phyloP scores from a whole-genome alignment of 2,329 filamentous ascomycete genomes.

The Xylaria sp. region DNA sequence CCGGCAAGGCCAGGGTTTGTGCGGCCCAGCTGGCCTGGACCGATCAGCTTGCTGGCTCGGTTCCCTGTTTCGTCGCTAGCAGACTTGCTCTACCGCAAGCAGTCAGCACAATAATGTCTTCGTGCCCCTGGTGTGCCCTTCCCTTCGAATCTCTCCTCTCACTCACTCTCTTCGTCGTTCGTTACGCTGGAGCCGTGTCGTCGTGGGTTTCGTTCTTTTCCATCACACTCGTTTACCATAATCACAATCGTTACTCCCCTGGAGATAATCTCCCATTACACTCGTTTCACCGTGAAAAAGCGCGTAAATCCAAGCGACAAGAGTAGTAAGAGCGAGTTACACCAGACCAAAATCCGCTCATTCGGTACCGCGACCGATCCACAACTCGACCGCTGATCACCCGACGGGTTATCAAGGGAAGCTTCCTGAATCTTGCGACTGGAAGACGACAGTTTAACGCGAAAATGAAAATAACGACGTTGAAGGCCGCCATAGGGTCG shows the following conservation, averaged over 20 bases:
- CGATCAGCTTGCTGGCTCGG: not conserved
- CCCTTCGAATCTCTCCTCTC: constrained; percentile 5
- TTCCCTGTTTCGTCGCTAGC: constrained; percentile 14
- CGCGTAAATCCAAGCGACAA: not conserved
- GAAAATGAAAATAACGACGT: constrained; percentile 59
- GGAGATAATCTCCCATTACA: constrained; percentile 29
- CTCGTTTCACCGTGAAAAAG: constrained; percentile 20
- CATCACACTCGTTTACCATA: constrained; percentile 23
- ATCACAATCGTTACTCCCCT: constrained; percentile 13
- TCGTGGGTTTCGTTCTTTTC: constrained; percentile 27
- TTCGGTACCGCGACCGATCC: not conserved
- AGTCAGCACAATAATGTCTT: constrained; percentile 15
- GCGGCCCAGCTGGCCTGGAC: constrained; percentile 16
- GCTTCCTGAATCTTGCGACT: not conserved
- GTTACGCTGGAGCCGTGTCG: constrained; percentile 27
- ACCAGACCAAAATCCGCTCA: not conserved
- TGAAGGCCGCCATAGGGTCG: constrained; percentile 57
- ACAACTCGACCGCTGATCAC: constrained; percentile 9
- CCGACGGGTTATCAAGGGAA: constrained; percentile 10
- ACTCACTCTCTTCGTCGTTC: constrained; percentile 21
- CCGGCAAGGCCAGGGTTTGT: not conserved
- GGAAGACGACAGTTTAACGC: constrained; percentile 28
- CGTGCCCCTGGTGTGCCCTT: constrained; percentile 7
- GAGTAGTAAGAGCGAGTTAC: constrained; percentile 1
- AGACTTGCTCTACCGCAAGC: constrained; percentile 8